A percentile compares a stretch with the other conserved stretches of the same genome.
Evolutionary conservation across 179 eudicot species (phyloP).

Genomic region (Beta corolliflora): DNA sequence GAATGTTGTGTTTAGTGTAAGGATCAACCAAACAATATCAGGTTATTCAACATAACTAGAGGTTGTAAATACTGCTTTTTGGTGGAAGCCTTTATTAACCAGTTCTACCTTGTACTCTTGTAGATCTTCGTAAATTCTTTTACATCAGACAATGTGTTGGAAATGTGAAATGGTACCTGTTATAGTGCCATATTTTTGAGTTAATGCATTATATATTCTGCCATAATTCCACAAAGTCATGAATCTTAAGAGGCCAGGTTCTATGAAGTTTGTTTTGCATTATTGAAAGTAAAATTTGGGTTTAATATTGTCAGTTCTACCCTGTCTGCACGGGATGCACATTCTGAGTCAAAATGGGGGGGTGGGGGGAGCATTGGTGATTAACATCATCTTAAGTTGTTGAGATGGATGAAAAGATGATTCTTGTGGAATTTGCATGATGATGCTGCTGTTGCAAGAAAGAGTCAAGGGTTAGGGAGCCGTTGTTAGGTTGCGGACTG

Average conservation of each 20-base stretch:
- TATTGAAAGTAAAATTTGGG: not conserved
- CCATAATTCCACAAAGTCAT: not conserved
- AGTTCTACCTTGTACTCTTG: not conserved
- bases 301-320: not conserved
- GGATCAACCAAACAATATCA: not conserved
- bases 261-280: not conserved
- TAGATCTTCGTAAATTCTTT: not conserved
- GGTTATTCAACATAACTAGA: not conserved
- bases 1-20: not conserved
- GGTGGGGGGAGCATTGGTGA: not conserved
- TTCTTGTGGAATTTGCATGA: not conserved
- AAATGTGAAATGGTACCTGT: not conserved
- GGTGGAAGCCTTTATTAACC: not conserved
- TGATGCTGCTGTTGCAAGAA: not conserved
- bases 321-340: too few species aligned
- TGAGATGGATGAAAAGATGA: not conserved
- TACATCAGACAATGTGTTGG: not conserved
- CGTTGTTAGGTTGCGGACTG: not conserved
- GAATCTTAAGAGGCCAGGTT: not conserved
- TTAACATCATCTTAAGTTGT: not conserved
- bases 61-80: not conserved
- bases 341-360: not conserved
- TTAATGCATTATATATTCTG: not conserved
- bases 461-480: not conserved
- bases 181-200: not conserved